Conservation (phyloP, 306 rosid genomes). For the Trifolium fragiferum region DNA sequence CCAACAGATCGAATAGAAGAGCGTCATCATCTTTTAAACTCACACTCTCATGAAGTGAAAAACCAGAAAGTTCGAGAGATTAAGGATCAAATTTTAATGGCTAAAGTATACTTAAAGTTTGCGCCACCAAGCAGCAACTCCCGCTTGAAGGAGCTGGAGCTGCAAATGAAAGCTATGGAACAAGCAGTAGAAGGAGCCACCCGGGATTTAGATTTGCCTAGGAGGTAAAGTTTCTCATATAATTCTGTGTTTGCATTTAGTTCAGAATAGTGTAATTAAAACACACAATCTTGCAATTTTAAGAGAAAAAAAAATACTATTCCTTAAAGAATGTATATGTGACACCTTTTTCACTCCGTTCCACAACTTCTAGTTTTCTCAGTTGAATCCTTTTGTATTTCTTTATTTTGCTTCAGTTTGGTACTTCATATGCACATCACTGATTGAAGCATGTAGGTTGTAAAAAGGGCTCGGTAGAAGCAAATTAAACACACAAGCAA, state of each 20-base stretch:
- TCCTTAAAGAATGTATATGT: not conserved
- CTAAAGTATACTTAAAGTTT: conserved; percentile 45
- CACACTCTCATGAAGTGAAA: conserved; percentile 3
- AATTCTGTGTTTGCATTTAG: conserved; percentile 26
- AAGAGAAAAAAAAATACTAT: not conserved
- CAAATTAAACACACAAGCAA: conserved; percentile 4
- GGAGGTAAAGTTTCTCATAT: conserved; percentile 37
- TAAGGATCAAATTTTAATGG: conserved; percentile 39
- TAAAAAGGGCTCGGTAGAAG: conserved; percentile 11
- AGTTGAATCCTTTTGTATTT: conserved; percentile 10
- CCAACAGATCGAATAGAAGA: conserved; percentile 1
- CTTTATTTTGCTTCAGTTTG: not conserved
- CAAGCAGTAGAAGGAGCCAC: conserved; percentile 30
- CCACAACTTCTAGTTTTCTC: conserved; percentile 24
- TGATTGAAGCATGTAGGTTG: conserved; percentile 6
- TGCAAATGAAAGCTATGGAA: conserved; percentile 36
- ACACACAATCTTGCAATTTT: conserved; percentile 11
- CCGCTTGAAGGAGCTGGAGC: conserved; percentile 42
- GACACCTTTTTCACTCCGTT: conserved; percentile 6
- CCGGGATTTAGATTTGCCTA: conserved; percentile 38
- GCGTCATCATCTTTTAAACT: conserved; percentile 2
- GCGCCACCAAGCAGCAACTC: conserved; percentile 39
- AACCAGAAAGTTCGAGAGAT: conserved; percentile 43
- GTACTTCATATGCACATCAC: not conserved
- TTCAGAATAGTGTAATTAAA: conserved; percentile 18